A percentile compares a stretch with the other conserved stretches of the same genome.
Evolutionary conservation across 2,329 filamentous ascomycete species (phyloP).

Genomic region (Fusarium mundagurra): DNA sequence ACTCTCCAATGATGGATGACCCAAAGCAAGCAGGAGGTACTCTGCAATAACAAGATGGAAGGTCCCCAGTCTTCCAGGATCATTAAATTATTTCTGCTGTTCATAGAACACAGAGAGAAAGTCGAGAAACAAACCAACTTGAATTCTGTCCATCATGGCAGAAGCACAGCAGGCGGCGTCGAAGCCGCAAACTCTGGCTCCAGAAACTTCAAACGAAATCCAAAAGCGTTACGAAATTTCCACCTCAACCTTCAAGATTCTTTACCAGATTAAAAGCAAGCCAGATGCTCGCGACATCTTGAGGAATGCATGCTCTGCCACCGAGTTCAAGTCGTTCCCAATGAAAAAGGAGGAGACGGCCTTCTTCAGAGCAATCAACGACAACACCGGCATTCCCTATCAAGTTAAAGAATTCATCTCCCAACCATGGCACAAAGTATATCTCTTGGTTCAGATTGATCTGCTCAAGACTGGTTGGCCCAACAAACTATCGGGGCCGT

Average conservation of each 20-base stretch:
- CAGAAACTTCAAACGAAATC: slow-evolving; percentile 40
- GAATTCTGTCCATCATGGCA: neutral
- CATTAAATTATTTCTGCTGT: too few relatives aligned
- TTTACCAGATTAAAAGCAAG: slow-evolving; percentile 39
- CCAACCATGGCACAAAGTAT: slow-evolving; percentile 76
- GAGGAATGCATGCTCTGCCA: slow-evolving; percentile 50
- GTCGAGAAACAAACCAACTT: neutral
- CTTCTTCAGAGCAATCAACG: slow-evolving; percentile 53
- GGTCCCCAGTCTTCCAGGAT: too few relatives aligned
- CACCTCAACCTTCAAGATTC: slow-evolving; percentile 44
- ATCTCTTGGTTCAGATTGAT: slow-evolving; percentile 77
- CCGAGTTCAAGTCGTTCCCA: slow-evolving; percentile 51
- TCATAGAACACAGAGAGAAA: neutral
- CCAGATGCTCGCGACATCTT: slow-evolving; percentile 50
- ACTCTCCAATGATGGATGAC: neutral
- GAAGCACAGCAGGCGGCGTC: neutral
- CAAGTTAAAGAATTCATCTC: slow-evolving; percentile 56
- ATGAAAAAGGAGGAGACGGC: slow-evolving; percentile 48
- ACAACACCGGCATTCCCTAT: slow-evolving; percentile 52
- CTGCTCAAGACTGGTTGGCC: slow-evolving; percentile 72
- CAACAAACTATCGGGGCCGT: slow-evolving; percentile 52
- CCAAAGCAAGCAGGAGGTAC: neutral
- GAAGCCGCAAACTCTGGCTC: neutral
- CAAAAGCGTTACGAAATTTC: slow-evolving; percentile 50
- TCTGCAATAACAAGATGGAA: neutral